Evolutionary conservation across 352 stramenopile species (phyloP).

Genomic region (Phytophthora colocasiae): DNA sequence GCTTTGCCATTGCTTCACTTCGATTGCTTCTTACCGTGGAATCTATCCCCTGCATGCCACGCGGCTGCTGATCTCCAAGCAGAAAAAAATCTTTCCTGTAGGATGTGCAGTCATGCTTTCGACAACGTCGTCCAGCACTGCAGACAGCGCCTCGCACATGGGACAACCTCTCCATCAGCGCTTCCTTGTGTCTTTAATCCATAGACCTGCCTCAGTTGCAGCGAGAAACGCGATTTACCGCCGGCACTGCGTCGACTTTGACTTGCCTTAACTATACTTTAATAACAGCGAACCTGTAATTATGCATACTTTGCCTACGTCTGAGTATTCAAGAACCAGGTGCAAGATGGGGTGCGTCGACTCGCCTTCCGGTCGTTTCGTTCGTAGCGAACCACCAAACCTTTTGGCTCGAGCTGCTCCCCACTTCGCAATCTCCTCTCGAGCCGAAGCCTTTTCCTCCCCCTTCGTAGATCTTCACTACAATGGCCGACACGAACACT

Average conservation of each 20-base stretch:
- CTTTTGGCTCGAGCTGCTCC: background rate
- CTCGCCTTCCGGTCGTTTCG: conserved; percentile 18
- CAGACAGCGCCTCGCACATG: background rate
- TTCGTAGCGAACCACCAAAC: conserved; percentile 27
- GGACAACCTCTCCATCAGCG: conserved; percentile 8
- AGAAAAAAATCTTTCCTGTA: conserved; percentile 30
- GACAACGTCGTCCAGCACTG: conserved; percentile 4
- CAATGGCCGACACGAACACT: conserved; percentile 22
- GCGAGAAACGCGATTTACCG: conserved; percentile 21
- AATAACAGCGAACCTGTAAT: no score
- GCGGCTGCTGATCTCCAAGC: conserved; percentile 26
- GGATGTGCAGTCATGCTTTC: conserved; percentile 21
- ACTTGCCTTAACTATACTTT: no score
- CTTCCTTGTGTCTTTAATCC: conserved; percentile 8
- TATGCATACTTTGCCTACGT: background rate
- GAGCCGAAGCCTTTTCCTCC: conserved; percentile 18
- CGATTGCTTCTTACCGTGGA: conserved; percentile 19
- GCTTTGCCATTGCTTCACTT: background rate
- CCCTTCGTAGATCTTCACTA: background rate
- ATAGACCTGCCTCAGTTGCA: conserved; percentile 1
- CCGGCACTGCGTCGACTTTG: conserved; percentile 4
- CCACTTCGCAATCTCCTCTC: conserved; percentile 28
- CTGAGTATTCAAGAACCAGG: conserved; percentile 36
- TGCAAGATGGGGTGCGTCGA: conserved; percentile 18
- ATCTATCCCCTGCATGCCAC: conserved; percentile 9